phyloP scores from a whole-genome alignment of 352 stramenopile genomes.

The Pythium chondricola region DNA sequence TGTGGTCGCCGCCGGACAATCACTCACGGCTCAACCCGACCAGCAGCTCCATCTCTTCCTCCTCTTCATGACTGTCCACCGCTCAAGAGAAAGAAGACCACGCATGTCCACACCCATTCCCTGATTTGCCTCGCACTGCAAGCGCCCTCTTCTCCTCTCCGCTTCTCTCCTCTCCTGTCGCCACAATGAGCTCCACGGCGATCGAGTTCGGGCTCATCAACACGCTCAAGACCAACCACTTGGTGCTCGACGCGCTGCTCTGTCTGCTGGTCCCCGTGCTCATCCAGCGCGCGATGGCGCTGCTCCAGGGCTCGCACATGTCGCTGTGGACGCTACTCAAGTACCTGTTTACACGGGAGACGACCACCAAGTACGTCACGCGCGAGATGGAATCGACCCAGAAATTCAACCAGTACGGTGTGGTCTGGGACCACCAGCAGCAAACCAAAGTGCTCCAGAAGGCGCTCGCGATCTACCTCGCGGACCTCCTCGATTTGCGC shows the following conservation, averaged over 20 bases:
- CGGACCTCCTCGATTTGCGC: slow-evolving; percentile 26
- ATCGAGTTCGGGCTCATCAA: slow-evolving; percentile 47
- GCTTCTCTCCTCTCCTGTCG: too few species aligned
- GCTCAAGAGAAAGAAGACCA: too few species aligned
- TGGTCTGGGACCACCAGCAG: slow-evolving; percentile 29
- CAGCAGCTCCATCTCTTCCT: too few species aligned
- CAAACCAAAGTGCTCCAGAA: slow-evolving; percentile 41
- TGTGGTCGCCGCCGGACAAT: too few species aligned
- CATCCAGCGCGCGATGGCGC: slow-evolving; percentile 44
- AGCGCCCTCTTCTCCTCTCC: too few species aligned
- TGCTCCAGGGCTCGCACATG: slow-evolving; percentile 4
- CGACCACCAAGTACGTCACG: slow-evolving; percentile 10
- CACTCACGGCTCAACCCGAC: too few species aligned
- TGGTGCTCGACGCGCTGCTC: slow-evolving; percentile 45
- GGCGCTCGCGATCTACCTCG: slow-evolving; percentile 35
- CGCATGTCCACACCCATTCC: too few species aligned
- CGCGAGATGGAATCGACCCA: slow-evolving; percentile 19
- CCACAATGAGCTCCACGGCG: slow-evolving; percentile 33
- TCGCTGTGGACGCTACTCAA: slow-evolving; percentile 6
- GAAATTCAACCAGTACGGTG: slow-evolving; percentile 27
- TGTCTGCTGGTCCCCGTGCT: slow-evolving; percentile 51
- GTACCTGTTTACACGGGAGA: neutral
- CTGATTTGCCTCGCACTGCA: too few species aligned
- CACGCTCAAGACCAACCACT: slow-evolving; percentile 41
- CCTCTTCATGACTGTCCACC: too few species aligned